These are phyloP conservation scores for Myxozyma melibiosi DNA, from an alignment of 805 yeast genomes.

Conservation along the genomic window DNA sequence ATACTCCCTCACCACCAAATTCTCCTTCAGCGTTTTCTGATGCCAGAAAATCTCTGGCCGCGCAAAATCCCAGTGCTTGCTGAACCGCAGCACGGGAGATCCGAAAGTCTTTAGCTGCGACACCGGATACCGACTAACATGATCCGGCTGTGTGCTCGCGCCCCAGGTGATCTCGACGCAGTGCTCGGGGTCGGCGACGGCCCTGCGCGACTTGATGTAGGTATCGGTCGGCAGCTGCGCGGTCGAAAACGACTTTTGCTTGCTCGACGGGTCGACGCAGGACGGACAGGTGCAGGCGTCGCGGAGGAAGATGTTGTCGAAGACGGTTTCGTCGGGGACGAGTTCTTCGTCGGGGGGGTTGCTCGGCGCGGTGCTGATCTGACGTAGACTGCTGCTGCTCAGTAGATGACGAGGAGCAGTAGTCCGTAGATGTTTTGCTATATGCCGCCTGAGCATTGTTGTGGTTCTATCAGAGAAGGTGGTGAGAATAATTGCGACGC, in stretches of 20 bases:
- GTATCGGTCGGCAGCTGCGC: conserved; percentile 43
- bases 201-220: conserved; percentile 23
- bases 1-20: conserved; percentile 43
- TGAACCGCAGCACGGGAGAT: conserved; percentile 36
- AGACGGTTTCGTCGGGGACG: conserved; percentile 2
- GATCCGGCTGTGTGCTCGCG: conserved; percentile 56
- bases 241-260: conserved; percentile 55
- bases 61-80: conserved; percentile 45
- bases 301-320: conserved; percentile 51
- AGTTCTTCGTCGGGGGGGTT: not conserved
- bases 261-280: conserved; percentile 58
- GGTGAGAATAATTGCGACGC: too few relatives aligned
- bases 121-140: conserved; percentile 48
- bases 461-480: too few relatives aligned
- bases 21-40: conserved; percentile 36
- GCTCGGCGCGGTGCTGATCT: not conserved
- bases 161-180: conserved; percentile 26
- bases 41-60: conserved; percentile 42
- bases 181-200: conserved; percentile 37
- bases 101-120: conserved; percentile 53
- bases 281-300: conserved; percentile 57
- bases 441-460: too few relatives aligned
- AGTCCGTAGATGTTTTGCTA: too few relatives aligned
- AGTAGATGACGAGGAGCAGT: too few relatives aligned
- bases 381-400: too few relatives aligned